phyloP scores from a whole-genome alignment of 305 asterid genomes.

The Nicotiana rustica region DNA sequence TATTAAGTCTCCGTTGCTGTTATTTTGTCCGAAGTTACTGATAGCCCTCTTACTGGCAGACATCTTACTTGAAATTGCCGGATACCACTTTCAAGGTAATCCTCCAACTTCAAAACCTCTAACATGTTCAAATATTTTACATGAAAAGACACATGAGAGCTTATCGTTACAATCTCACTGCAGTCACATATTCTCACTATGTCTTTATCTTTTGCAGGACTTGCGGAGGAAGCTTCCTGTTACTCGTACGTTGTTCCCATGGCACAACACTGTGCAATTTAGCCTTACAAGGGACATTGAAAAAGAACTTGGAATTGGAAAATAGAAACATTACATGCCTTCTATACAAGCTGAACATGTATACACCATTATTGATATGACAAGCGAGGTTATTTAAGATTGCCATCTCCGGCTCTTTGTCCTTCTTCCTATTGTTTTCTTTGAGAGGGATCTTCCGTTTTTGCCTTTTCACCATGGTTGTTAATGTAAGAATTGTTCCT shows the following conservation, averaged over 20 bases:
- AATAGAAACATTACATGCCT: constrained; percentile 40
- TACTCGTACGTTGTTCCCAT: constrained; percentile 89
- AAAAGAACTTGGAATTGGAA: constrained; percentile 78
- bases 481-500: constrained; percentile 3
- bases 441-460: constrained; percentile 11
- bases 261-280: constrained; percentile 92
- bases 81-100: constrained; percentile 97
- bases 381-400: constrained; percentile 22
- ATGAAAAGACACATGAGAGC: constrained; percentile 14
- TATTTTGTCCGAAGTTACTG: constrained; percentile 16
- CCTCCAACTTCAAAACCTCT: constrained; percentile 28
- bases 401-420: constrained; percentile 26
- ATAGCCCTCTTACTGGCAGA: constrained; percentile 53
- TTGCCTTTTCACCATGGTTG: neutral
- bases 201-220: constrained; percentile 57
- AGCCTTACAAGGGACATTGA: constrained; percentile 83
- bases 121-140: neutral
- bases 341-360: constrained; percentile 11
- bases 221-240: constrained; percentile 97
- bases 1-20: neutral
- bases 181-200: constrained; percentile 17
- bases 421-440: constrained; percentile 2
- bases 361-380: constrained; percentile 25
- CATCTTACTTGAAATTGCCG: constrained; percentile 74
- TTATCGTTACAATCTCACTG: neutral